Conservation (phyloP, 129 eudicot genomes). For the Pseudognaphalium luteoalbum region DNA sequence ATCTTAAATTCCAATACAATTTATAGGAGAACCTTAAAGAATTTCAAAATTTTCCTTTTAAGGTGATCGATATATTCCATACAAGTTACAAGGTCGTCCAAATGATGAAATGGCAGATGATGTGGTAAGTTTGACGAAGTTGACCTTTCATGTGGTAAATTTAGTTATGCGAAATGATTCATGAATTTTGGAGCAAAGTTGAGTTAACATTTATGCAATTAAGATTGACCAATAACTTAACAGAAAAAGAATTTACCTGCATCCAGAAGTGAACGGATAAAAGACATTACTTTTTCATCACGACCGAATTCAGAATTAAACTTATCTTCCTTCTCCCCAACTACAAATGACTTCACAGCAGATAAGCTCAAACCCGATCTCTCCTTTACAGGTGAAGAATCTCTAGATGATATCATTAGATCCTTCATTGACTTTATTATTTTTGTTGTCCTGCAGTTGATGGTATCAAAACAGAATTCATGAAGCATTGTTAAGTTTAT, state of each 20-base stretch:
- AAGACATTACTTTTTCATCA: slow-evolving; percentile 61
- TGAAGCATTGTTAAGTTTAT: neutral
- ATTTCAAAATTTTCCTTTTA: neutral
- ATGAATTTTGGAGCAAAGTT: neutral
- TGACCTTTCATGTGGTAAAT: neutral
- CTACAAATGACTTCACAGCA: slow-evolving; percentile 78
- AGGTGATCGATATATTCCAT: neutral
- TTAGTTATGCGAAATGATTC: neutral
- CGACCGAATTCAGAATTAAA: slow-evolving; percentile 59
- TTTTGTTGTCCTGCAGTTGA: slow-evolving; percentile 56
- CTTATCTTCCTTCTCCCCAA: slow-evolving; percentile 80
- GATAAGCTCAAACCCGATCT: slow-evolving; percentile 77
- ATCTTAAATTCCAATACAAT: neutral
- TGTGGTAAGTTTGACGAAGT: neutral
- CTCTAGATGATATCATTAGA: slow-evolving; percentile 61
- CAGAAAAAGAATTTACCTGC: slow-evolving; percentile 53
- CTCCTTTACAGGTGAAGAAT: slow-evolving; percentile 78
- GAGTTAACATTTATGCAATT: neutral
- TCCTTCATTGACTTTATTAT: slow-evolving; percentile 66
- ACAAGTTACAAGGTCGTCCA: slow-evolving; percentile 12
- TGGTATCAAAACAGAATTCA: neutral
- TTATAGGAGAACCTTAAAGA: neutral
- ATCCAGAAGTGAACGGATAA: slow-evolving; percentile 55
- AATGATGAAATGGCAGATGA: neutral
- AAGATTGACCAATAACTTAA: slow-evolving; percentile 19